Evolutionary conservation across 2,329 filamentous ascomycete species (phyloP).

Genomic region (Apiospora rasikravindrae): DNA sequence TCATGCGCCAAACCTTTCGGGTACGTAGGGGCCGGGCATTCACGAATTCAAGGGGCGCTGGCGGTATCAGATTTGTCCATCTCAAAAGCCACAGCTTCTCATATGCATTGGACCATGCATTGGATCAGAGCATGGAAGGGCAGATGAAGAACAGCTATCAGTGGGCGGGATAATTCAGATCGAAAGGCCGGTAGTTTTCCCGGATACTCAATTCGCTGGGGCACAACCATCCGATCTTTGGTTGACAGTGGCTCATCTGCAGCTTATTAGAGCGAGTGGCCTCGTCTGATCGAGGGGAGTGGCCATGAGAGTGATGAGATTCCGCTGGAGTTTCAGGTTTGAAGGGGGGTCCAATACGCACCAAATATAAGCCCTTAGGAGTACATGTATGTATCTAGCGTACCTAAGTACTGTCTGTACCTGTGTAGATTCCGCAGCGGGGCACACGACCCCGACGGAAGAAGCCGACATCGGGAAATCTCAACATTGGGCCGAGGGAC

Average conservation of each 20-base stretch:
- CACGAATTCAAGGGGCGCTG: neutral
- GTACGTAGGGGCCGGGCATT: neutral
- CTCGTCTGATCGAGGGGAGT: neutral
- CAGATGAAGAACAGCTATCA: neutral
- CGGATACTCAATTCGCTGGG: neutral
- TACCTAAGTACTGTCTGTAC: too few relatives aligned
- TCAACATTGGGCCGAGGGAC: neutral
- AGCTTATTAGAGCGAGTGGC: neutral
- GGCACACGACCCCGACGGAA: neutral
- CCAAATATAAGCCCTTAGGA: neutral
- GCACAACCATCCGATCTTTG: neutral
- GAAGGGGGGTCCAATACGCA: neutral
- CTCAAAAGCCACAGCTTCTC: neutral
- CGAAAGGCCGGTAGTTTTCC: neutral
- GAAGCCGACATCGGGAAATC: slow-evolving; percentile 15
- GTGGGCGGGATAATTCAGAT: neutral
- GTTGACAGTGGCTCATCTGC: neutral
- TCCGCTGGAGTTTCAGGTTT: slow-evolving; percentile 5
- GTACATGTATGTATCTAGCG: too few relatives aligned
- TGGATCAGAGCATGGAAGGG: neutral
- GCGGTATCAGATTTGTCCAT: neutral
- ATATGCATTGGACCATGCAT: neutral
- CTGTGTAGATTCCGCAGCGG: slow-evolving; percentile 7
- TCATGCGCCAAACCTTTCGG: neutral
- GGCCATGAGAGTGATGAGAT: neutral